Conservation (phyloP, 2,329 filamentous ascomycete species). For the Calonectria honghensis region DNA sequence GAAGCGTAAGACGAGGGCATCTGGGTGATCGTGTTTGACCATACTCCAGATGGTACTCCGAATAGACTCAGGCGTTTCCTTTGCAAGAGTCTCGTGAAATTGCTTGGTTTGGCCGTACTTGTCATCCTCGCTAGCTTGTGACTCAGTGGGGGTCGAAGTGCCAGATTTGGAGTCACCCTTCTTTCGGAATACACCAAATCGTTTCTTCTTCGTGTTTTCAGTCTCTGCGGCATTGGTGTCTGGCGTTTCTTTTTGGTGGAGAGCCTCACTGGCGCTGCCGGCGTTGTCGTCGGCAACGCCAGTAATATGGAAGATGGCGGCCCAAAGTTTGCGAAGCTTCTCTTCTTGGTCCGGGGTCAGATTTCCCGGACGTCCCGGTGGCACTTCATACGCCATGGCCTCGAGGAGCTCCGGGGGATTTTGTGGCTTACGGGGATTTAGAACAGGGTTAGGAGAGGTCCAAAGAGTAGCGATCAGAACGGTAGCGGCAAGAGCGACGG, state of each 20-base stretch:
- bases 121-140: slow-evolving; percentile 79
- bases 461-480: slow-evolving; percentile 46
- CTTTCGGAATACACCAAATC: slow-evolving; percentile 80
- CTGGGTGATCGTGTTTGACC: slow-evolving; percentile 96
- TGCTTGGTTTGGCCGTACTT: slow-evolving; percentile 95
- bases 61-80: slow-evolving; percentile 85
- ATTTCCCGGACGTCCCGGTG: slow-evolving; percentile 87
- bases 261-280: slow-evolving; percentile 50
- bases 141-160: slow-evolving; percentile 60
- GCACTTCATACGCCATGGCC: slow-evolving; percentile 65
- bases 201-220: slow-evolving; percentile 84
- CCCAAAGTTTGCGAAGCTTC: slow-evolving; percentile 93
- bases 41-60: slow-evolving; percentile 91
- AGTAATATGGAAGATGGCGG: slow-evolving; percentile 83
- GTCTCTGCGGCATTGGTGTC: slow-evolving; percentile 54
- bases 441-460: slow-evolving; percentile 32
- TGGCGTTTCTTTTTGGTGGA: slow-evolving; percentile 46
- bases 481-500: slow-evolving; percentile 39
- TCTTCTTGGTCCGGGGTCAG: slow-evolving; percentile 92
- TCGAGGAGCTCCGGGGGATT: slow-evolving; percentile 46
- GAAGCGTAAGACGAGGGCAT: slow-evolving; percentile 71
- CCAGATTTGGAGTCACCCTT: slow-evolving; percentile 70
- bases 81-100: slow-evolving; percentile 87
- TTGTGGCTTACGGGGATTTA: slow-evolving; percentile 21
- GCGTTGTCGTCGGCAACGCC: slow-evolving; percentile 69